Evolutionary conservation across 192 early-diverging fungal genomes (phyloP), one percentile per base, ranked within the genome.

Genomic region (Geranomyces michiganensis): DNA sequence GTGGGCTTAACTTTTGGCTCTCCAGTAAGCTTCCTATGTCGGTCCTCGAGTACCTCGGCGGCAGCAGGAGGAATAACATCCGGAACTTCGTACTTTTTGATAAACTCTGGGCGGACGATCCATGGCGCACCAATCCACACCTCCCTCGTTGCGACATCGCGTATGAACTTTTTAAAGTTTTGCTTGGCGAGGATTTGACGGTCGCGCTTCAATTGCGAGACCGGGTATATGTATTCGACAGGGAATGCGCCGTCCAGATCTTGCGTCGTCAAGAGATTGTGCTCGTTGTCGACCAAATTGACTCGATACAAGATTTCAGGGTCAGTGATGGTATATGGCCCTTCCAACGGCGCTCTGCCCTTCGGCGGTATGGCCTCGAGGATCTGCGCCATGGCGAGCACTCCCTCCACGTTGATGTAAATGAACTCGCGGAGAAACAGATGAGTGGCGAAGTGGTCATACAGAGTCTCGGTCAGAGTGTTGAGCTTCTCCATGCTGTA

Each of bases 51-150:
- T 30, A 75, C 31, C 22, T 74, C 63, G 36, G 19, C 53, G 26
- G 69, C 71, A 13, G 33, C 48, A 0, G 66, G 65, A n/a, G 71
- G 73, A 8, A 61, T 24, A 24, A 32, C 32, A 65, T 61, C 63
- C 15, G 69, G 56, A 27, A 77, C 24, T 12, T 44, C 15, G 41
- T 72, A 77, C 46, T 64, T 27, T 21, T 73, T 62, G 22, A 80
- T 62, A 22, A 80, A 53, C 27, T 69, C 69, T 17, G 76, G 53
- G 62, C 85, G 82, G 32, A 93, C 80, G 12, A 88, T 51, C 87
- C 90, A 91, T 12, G 90, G 91, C n/a, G 90, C 87, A 31, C 88
- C 89, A 43, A 87, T 68, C 77, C 89, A 91, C 19, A 74, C 74
- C 46, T 92, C 92, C 62, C 86, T 90, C 6, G 77, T 76, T 1